These are phyloP conservation scores for Endocalyx cinctus DNA, from an alignment of 2,329 filamentous ascomycete species.

Conservation along the genomic window DNA sequence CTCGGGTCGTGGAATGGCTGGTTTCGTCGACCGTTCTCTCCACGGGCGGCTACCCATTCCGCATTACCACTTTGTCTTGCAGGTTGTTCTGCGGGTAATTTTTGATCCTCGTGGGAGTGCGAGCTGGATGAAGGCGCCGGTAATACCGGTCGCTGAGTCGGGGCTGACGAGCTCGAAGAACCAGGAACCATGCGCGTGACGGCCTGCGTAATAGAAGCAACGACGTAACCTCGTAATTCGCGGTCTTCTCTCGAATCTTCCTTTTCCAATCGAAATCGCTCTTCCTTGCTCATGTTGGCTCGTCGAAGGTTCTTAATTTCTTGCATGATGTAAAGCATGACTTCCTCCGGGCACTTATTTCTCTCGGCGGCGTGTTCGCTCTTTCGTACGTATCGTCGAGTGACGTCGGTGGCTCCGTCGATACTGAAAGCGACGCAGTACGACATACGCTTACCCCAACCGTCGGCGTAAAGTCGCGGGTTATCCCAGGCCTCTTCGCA, in stretches of 20 bases:
- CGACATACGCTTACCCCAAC: slow-evolving; percentile 93
- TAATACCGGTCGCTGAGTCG: slow-evolving; percentile 13
- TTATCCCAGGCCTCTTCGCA: slow-evolving; percentile 97
- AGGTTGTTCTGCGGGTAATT: slow-evolving; percentile 57
- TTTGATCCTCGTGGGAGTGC: slow-evolving; percentile 47
- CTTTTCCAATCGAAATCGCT: slow-evolving; percentile 75
- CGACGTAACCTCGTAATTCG: slow-evolving; percentile 70
- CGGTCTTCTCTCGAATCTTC: slow-evolving; percentile 73
- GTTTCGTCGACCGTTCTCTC: slow-evolving; percentile 36
- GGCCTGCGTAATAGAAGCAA: slow-evolving; percentile 67
- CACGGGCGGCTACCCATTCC: slow-evolving; percentile 46
- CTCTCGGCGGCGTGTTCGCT: slow-evolving; percentile 68
- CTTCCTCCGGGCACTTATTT: slow-evolving; percentile 78
- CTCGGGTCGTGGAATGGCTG: slow-evolving; percentile 38
- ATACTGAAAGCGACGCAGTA: slow-evolving; percentile 97
- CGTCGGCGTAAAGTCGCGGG: slow-evolving; percentile 85
- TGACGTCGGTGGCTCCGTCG: slow-evolving; percentile 69
- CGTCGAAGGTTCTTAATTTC: slow-evolving; percentile 85
- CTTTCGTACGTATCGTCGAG: slow-evolving; percentile 66
- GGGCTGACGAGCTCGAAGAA: slow-evolving; percentile 25
- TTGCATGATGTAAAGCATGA: slow-evolving; percentile 83
- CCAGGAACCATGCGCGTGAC: slow-evolving; percentile 64
- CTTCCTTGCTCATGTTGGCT: slow-evolving; percentile 78
- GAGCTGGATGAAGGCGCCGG: slow-evolving; percentile 13
- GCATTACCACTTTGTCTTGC: slow-evolving; percentile 45